Evolutionary conservation across 495 filamentous ascomycete species (phyloP).

Genomic region (Xylaria grammica): DNA sequence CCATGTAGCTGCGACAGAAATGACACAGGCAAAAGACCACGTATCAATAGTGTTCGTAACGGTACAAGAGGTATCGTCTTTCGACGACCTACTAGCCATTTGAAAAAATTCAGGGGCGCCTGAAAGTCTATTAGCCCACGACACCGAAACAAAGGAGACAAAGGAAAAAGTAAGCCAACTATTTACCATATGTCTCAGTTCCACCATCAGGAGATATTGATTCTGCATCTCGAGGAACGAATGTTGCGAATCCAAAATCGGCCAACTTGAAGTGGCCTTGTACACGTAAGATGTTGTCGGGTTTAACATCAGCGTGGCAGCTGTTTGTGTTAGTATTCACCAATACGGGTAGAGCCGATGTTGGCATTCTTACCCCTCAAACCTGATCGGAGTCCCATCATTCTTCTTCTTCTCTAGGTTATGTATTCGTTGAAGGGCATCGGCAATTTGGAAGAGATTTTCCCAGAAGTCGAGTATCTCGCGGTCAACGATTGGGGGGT

Average conservation of each 20-base stretch:
- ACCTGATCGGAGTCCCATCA: conserved; percentile 2
- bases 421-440: conserved; percentile 41
- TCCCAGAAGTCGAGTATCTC: conserved; percentile 45
- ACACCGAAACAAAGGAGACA: neutral
- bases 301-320: conserved; percentile 30
- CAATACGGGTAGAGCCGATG: neutral
- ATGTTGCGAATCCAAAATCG: conserved; percentile 47
- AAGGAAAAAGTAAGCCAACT: neutral
- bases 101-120: neutral
- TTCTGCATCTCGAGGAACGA: conserved; percentile 24
- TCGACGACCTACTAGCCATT: neutral
- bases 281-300: conserved; percentile 46
- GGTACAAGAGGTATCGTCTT: conserved; percentile 14
- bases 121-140: neutral
- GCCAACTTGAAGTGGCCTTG: conserved; percentile 47
- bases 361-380: neutral
- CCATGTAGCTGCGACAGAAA: conserved; percentile 50
- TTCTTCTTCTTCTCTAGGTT: conserved; percentile 27
- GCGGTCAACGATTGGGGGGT: conserved; percentile 35
- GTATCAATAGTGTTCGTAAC: conserved; percentile 45
- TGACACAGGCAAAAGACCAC: conserved; percentile 51
- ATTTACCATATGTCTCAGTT: neutral
- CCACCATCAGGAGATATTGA: neutral
- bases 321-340: neutral
- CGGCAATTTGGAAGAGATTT: conserved; percentile 40